phyloP scores from a whole-genome alignment of 2,329 filamentous ascomycete species.

The Juglanconis sp. region DNA sequence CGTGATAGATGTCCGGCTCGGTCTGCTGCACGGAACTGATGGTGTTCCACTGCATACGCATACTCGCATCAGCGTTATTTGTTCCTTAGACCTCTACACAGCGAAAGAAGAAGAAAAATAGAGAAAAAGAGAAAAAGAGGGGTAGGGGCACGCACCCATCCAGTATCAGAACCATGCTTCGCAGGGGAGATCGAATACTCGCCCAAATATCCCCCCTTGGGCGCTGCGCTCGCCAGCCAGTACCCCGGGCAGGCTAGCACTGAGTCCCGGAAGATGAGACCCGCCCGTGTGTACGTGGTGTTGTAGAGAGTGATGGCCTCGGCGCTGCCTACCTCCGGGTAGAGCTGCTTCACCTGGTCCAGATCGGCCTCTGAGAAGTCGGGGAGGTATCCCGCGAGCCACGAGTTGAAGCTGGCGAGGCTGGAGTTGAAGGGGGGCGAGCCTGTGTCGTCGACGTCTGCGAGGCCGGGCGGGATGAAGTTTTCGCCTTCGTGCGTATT shows the following conservation, averaged over 20 bases:
- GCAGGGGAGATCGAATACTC: conserved; percentile 60
- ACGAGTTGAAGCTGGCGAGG: conserved; percentile 44
- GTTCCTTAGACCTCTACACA: background rate
- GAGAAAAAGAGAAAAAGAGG: background rate
- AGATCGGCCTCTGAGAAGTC: conserved; percentile 38
- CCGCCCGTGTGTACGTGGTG: conserved; percentile 49
- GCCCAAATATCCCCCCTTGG: conserved; percentile 46
- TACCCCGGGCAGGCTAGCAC: conserved; percentile 58
- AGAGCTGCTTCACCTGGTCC: conserved; percentile 37
- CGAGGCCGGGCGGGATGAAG: conserved; percentile 52
- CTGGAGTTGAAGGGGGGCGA: conserved; percentile 48
- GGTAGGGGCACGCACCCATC: conserved; percentile 41
- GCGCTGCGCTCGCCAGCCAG: conserved; percentile 49
- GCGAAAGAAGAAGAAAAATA: background rate
- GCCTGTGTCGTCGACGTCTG: conserved; percentile 28
- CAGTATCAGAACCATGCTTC: conserved; percentile 55
- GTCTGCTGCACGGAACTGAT: conserved; percentile 49
- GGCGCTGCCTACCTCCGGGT: conserved; percentile 44
- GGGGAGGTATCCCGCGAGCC: conserved; percentile 54
- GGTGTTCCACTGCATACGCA: conserved; percentile 48
- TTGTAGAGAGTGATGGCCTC: conserved; percentile 48
- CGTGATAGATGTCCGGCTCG: conserved; percentile 52
- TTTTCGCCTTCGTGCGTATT: conserved; percentile 63
- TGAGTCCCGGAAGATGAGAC: conserved; percentile 55
- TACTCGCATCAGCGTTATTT: background rate